A percentile compares a stretch with the other conserved stretches of the same genome.
These are phyloP conservation scores for Solanum megistacrolobum DNA, from an alignment of 257 asterid genomes.

Conservation along the genomic window DNA sequence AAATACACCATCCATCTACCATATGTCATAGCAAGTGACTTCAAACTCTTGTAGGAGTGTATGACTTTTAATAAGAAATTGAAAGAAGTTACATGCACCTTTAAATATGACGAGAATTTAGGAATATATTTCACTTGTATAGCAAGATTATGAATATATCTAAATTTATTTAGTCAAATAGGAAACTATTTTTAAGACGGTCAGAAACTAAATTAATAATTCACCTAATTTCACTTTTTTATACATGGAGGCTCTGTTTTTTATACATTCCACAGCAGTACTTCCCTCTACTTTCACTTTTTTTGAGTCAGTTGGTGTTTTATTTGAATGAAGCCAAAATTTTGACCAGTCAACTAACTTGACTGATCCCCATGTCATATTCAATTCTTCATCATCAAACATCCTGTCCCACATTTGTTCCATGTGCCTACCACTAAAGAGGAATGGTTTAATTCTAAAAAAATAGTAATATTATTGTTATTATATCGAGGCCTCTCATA, in stretches of 20 bases:
- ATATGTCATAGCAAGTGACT: fast-evolving
- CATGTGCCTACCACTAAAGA: background rate
- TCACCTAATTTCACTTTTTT: background rate
- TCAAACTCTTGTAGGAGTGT: fast-evolving
- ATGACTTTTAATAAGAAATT: too few species aligned
- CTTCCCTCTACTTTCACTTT: background rate
- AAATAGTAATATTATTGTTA: background rate
- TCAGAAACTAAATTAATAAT: too few species aligned
- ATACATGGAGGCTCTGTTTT: background rate
- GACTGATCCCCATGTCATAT: background rate
- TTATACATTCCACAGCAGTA: background rate
- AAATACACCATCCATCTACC: too few species aligned
- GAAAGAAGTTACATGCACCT: too few species aligned
- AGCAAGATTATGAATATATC: too few species aligned
- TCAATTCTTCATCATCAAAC: background rate
- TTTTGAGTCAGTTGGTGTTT: background rate
- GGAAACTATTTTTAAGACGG: fast-evolving
- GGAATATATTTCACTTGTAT: too few species aligned
- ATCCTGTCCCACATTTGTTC: background rate
- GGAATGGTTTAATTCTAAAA: background rate
- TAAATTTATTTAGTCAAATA: too few species aligned
- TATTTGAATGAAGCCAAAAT: background rate
- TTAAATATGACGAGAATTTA: too few species aligned
- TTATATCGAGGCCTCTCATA: background rate
- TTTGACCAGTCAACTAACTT: background rate